Conservation (phyloP, 106 monocot species). For the Platanthera zijinensis region DNA sequence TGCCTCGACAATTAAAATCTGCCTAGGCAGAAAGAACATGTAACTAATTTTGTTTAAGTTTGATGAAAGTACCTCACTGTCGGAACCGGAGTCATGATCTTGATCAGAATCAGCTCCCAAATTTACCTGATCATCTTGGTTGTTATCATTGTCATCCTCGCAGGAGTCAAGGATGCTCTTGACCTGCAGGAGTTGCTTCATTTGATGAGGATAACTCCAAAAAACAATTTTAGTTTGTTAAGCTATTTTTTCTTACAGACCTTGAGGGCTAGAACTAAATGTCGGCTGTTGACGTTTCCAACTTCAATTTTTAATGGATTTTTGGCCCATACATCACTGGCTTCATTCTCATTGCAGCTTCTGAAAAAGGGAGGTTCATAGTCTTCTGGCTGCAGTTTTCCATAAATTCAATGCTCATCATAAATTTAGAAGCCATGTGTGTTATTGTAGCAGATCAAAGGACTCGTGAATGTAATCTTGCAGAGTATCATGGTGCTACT, state of each 20-base stretch:
- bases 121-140: constrained; percentile 48
- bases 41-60: neutral
- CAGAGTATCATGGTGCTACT: neutral
- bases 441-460: neutral
- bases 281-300: constrained; percentile 96
- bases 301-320: constrained; percentile 90
- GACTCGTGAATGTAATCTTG: neutral
- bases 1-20: neutral
- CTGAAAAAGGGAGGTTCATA: constrained; percentile 97
- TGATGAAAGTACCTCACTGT: constrained; percentile 54
- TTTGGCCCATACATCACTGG: constrained; percentile 61
- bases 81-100: constrained; percentile 59
- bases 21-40: neutral
- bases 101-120: constrained; percentile 57
- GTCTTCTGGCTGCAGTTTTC: constrained; percentile 69
- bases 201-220: neutral
- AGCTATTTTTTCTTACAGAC: constrained; percentile 18
- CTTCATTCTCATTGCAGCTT: constrained; percentile 69
- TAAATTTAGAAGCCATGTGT: neutral
- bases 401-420: neutral
- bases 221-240: neutral
- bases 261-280: constrained; percentile 87
- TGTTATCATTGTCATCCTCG: constrained; percentile 78
- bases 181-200: constrained; percentile 43
- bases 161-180: constrained; percentile 98